Evolutionary conservation across 2,329 filamentous ascomycete genomes (phyloP).

Genomic region (Didymella pomorum): DNA sequence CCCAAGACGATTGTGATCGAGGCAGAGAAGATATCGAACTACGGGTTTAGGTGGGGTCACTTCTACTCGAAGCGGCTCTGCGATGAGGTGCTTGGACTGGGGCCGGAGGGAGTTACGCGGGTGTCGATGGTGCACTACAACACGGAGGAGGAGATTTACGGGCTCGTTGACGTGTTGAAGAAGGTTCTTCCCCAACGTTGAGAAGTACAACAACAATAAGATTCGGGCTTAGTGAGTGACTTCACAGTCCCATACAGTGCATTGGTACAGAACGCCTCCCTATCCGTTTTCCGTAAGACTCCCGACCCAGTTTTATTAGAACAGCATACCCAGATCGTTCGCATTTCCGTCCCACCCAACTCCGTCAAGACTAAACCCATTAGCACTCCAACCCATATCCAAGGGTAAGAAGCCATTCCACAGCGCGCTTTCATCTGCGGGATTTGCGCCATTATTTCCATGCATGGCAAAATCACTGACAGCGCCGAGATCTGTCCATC

Average conservation of each 20-base stretch:
- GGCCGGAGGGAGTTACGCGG: conserved; percentile 69
- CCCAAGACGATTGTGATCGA: conserved; percentile 67
- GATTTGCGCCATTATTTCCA: conserved; percentile 49
- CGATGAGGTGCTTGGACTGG: conserved; percentile 65
- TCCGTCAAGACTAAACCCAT: conserved; percentile 44
- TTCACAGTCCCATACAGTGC: not conserved
- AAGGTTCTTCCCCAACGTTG: conserved; percentile 51
- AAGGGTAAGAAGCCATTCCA: conserved; percentile 50
- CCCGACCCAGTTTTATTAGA: conserved; percentile 27
- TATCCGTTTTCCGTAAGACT: not conserved
- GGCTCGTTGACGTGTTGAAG: conserved; percentile 62
- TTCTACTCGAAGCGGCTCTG: conserved; percentile 73
- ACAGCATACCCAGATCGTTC: conserved; percentile 42
- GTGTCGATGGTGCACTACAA: conserved; percentile 80
- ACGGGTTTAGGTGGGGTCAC: conserved; percentile 71
- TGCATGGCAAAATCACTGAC: conserved; percentile 59
- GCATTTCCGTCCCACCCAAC: conserved; percentile 33
- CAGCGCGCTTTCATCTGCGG: conserved; percentile 26
- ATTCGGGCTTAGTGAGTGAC: not conserved
- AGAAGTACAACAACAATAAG: not conserved
- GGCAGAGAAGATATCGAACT: conserved; percentile 66
- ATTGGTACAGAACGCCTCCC: not conserved
- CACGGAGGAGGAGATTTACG: conserved; percentile 67
- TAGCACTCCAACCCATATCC: conserved; percentile 48
- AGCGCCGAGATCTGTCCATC: conserved; percentile 58